Percentiles rank a stretch among this genome's conserved stretches.
These are phyloP conservation scores for Sclerotinia spermophila DNA, from an alignment of 2,329 filamentous ascomycete species.

Conservation along the genomic window DNA sequence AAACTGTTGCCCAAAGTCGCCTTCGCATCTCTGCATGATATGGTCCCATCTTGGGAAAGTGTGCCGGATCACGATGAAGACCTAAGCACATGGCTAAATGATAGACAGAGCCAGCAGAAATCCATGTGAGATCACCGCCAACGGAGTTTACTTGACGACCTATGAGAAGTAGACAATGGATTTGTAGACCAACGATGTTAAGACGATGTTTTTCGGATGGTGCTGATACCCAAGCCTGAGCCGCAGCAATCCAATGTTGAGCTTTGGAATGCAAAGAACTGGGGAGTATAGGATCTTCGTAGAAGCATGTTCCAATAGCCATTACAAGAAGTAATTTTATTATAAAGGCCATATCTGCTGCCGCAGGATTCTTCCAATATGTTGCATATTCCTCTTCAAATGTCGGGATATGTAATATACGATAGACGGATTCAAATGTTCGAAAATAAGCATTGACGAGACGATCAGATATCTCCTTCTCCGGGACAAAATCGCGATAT, in stretches of 20 bases:
- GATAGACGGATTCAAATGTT: constrained; percentile 42
- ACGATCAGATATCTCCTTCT: constrained; percentile 32
- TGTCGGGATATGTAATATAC: constrained; percentile 44
- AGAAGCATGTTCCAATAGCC: constrained; percentile 25
- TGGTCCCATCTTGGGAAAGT: constrained; percentile 46
- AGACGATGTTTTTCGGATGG: constrained; percentile 46
- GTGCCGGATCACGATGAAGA: constrained; percentile 52
- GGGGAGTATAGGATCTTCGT: constrained; percentile 16
- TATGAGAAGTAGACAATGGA: constrained; percentile 48
- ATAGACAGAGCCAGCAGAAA: constrained; percentile 47
- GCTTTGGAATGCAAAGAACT: constrained; percentile 16
- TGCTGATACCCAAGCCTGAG: constrained; percentile 23
- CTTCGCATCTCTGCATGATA: constrained; percentile 52
- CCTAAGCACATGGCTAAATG: constrained; percentile 55
- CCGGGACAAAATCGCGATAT: constrained; percentile 20
- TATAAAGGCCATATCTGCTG: constrained; percentile 19
- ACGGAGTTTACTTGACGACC: constrained; percentile 48
- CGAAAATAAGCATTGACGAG: constrained; percentile 42
- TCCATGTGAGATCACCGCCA: constrained; percentile 50
- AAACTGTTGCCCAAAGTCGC: constrained; percentile 52
- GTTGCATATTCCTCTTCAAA: constrained; percentile 43
- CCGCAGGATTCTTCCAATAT: constrained; percentile 39
- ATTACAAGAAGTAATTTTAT: constrained; percentile 21
- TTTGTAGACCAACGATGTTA: constrained; percentile 48
- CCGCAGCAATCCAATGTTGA: constrained; percentile 25